Evolutionary conservation across 2,329 filamentous ascomycete genomes (phyloP).

Genomic region (Curvularia eragrostidis): DNA sequence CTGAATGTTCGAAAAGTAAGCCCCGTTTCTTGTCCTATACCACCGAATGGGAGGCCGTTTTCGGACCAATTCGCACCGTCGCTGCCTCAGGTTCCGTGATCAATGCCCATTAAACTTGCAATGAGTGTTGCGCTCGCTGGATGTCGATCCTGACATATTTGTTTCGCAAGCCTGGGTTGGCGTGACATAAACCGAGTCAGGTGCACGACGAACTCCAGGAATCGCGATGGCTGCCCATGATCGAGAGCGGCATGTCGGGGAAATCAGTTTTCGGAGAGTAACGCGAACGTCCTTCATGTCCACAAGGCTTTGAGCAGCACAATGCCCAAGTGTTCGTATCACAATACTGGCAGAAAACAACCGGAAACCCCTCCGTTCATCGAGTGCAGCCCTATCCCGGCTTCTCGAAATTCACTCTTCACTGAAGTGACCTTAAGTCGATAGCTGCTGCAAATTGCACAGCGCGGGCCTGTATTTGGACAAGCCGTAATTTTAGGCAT

Average conservation of each 20-base stretch:
- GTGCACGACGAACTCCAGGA: not conserved
- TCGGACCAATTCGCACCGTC: slow-evolving; percentile 4
- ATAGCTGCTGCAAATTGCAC: not conserved
- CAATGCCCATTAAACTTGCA: not conserved
- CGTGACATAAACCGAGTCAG: slow-evolving; percentile 1
- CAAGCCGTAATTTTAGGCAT: not conserved
- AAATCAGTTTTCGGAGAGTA: slow-evolving; percentile 1
- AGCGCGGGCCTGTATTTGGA: not conserved
- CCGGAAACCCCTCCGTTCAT: slow-evolving; percentile 2
- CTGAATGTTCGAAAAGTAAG: not conserved
- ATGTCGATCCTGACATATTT: not conserved
- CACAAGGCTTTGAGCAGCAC: slow-evolving; percentile 8
- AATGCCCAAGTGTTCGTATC: slow-evolving; percentile 16
- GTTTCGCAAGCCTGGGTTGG: slow-evolving; percentile 2
- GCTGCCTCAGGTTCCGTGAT: not conserved
- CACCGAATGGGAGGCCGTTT: not conserved
- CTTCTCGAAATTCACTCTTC: not conserved
- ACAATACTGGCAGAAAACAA: slow-evolving; percentile 1
- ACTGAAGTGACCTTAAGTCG: not conserved
- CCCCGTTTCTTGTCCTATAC: slow-evolving; percentile 6
- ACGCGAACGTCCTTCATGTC: slow-evolving; percentile 1
- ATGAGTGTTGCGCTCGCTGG: slow-evolving; percentile 3
- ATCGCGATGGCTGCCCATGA: not conserved
- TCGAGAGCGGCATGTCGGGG: not conserved
- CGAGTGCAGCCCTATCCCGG: slow-evolving; percentile 6